Evolutionary conservation across 768 basidiomycete species (phyloP), one percentile per base, ranked within the genome.

Genomic region (Rhizopogon vinicolor): DNA sequence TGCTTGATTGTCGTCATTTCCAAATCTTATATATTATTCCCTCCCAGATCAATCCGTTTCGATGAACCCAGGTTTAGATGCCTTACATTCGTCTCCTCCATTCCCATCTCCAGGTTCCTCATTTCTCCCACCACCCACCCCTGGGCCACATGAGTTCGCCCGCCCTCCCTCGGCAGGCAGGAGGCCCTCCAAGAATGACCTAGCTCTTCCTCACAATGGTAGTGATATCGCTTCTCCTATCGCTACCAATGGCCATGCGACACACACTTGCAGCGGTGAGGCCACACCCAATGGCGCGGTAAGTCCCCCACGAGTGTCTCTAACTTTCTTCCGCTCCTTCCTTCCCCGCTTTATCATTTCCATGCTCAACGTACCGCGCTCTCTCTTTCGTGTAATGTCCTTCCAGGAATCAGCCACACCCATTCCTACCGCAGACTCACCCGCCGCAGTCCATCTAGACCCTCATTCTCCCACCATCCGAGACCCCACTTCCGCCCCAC

Each of bases 121-220:
- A 0, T 89, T 89, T 60, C 63, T 87, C 2, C 85, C 87, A 2
- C 87, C 87, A 3, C 86, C 87, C 3, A 75, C 79, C 4, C 84
- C 83, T 1, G 79, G 80, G 3, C 75, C 80, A 31, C 86, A 88
- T 74, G 87, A 89, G 63, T 87, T 86, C 63, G 85, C 85, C 40
- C 77, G 75, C 56, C 75, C 75, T 0, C 69, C 75, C 3, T 72
- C 74, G 5, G 53, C 66, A 51, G 67, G 53, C 10, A 53, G 56
- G 1, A 70, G 59, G 44, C 62, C 57, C 69, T 56, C 64, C 54
- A 60, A 58, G 58, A 59, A 63, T 61, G 49, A 65, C 64, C 7
- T 33, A 19, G 41, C 25, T 25, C 56, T 13, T 35, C 35, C 5
- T 13, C 35, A 37, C 35, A 37, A 3, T 13, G 35, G 48, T 19